Percentiles rank a stretch among this genome's conserved stretches.
phyloP scores from a whole-genome alignment of 768 basidiomycete genomes.

The Pisolithus sp. region DNA sequence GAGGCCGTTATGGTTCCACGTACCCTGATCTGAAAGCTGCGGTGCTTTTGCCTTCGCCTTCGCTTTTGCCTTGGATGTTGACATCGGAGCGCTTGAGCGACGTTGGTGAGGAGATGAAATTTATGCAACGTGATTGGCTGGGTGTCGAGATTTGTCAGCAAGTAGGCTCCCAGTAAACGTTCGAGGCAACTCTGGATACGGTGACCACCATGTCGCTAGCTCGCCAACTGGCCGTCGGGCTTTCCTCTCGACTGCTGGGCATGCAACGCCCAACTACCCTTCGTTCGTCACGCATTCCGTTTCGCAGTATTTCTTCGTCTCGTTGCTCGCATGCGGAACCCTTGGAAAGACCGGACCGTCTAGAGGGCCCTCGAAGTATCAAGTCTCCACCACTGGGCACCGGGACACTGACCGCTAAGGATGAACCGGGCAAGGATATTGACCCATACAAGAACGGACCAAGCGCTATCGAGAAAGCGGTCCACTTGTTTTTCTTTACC shows the following conservation, averaged over 20 bases:
- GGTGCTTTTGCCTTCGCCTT: conserved; percentile 49
- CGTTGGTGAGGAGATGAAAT: conserved; percentile 6
- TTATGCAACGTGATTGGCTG: conserved; percentile 21
- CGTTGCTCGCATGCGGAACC: conserved; percentile 17
- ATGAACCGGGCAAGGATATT: conserved; percentile 45
- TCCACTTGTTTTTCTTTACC: conserved; percentile 96
- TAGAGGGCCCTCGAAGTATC: conserved; percentile 21
- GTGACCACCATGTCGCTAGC: conserved; percentile 49
- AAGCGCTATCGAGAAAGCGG: conserved; percentile 92
- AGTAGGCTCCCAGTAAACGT: conserved; percentile 9
- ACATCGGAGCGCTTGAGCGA: conserved; percentile 28
- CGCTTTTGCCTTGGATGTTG: conserved; percentile 35
- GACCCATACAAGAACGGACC: conserved; percentile 75
- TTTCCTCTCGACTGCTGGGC: conserved; percentile 40
- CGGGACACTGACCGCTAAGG: conserved; percentile 28
- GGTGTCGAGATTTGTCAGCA: conserved; percentile 18
- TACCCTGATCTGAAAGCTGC: conserved; percentile 68
- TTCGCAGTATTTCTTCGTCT: conserved; percentile 34
- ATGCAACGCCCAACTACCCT: conserved; percentile 21
- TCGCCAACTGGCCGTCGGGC: conserved; percentile 45
- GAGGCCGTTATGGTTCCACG: conserved; percentile 10
- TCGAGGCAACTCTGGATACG: conserved; percentile 32
- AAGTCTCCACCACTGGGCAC: conserved; percentile 29
- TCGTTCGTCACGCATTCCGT: conserved; percentile 34
- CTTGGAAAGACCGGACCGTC: conserved; percentile 8